Conservation (phyloP, 2,329 filamentous ascomycete genomes). For the Clarireedia monteithiana region DNA sequence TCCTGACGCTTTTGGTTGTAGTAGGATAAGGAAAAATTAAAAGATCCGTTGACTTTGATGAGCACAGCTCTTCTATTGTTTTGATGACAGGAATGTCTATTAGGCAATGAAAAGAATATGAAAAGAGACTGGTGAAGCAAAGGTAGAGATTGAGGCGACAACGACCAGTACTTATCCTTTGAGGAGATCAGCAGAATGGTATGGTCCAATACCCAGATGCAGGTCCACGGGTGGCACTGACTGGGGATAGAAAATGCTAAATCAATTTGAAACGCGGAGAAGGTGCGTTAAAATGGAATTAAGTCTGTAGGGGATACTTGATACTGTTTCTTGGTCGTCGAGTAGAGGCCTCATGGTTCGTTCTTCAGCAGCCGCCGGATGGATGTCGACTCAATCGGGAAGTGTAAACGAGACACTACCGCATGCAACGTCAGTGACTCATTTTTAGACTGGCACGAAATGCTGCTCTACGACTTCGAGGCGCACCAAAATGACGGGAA, state of each 20-base stretch:
- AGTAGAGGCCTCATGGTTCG: slow-evolving; percentile 26
- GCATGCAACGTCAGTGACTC: slow-evolving; percentile 28
- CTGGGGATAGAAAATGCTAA: slow-evolving; percentile 10
- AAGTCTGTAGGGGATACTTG: slow-evolving; percentile 12
- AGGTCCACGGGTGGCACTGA: neutral
- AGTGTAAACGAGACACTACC: slow-evolving; percentile 12
- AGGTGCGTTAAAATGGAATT: slow-evolving; percentile 10
- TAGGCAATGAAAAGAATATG: slow-evolving; percentile 26
- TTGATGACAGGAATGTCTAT: slow-evolving; percentile 22
- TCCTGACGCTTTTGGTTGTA: slow-evolving; percentile 19
- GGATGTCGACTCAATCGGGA: slow-evolving; percentile 14
- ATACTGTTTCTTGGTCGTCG: slow-evolving; percentile 29
- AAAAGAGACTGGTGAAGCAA: slow-evolving; percentile 15
- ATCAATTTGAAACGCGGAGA: slow-evolving; percentile 26
- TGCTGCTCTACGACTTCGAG: neutral
- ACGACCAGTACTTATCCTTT: slow-evolving; percentile 26
- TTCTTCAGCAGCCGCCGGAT: slow-evolving; percentile 24
- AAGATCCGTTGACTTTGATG: slow-evolving; percentile 23
- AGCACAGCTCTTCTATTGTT: slow-evolving; percentile 24
- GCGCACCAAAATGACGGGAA: slow-evolving; percentile 6
- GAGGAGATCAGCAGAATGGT: slow-evolving; percentile 6
- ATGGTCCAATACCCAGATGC: slow-evolving; percentile 3
- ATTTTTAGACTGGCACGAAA: slow-evolving; percentile 20
- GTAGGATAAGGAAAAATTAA: slow-evolving; percentile 18
- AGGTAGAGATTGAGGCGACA: slow-evolving; percentile 8